These are phyloP conservation scores for Fusarium sp. DNA, from an alignment of 2,329 filamentous ascomycete species.

Conservation along the genomic window DNA sequence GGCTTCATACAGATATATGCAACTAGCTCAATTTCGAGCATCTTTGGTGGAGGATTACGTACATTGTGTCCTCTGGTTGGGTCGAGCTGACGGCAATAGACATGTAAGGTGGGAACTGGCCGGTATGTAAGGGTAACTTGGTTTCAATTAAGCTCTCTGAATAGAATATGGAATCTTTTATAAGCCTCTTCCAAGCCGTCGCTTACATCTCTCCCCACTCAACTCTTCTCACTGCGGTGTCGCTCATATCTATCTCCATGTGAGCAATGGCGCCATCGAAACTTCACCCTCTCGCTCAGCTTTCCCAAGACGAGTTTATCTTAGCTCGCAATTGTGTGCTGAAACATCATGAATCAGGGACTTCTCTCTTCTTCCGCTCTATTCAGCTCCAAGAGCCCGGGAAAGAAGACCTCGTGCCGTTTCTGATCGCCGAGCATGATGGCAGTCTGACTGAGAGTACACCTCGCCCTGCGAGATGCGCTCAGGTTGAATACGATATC, in stretches of 20 bases:
- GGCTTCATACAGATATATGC: neutral
- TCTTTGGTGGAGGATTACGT: neutral
- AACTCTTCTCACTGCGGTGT: neutral
- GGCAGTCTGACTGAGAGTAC: neutral
- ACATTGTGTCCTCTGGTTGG: neutral
- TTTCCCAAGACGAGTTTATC: conserved; percentile 62
- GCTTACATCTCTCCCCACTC: neutral
- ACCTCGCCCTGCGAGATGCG: conserved; percentile 57
- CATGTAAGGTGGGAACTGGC: neutral
- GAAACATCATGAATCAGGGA: conserved; percentile 42
- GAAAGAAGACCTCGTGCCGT: conserved; percentile 68
- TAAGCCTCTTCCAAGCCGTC: neutral
- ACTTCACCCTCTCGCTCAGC: conserved; percentile 60
- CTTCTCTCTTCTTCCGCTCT: conserved; percentile 61
- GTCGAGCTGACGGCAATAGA: neutral
- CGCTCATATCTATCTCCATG: neutral
- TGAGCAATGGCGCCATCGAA: neutral
- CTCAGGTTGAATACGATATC: conserved; percentile 60
- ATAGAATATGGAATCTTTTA: neutral
- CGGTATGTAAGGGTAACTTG: neutral
- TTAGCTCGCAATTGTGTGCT: conserved; percentile 59
- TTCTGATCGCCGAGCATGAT: conserved; percentile 58
- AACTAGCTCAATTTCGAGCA: neutral
- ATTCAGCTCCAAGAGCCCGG: conserved; percentile 70
- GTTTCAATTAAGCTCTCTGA: neutral